Conservation (phyloP, 2,329 filamentous ascomycete species). For the Alternaria longipes region DNA sequence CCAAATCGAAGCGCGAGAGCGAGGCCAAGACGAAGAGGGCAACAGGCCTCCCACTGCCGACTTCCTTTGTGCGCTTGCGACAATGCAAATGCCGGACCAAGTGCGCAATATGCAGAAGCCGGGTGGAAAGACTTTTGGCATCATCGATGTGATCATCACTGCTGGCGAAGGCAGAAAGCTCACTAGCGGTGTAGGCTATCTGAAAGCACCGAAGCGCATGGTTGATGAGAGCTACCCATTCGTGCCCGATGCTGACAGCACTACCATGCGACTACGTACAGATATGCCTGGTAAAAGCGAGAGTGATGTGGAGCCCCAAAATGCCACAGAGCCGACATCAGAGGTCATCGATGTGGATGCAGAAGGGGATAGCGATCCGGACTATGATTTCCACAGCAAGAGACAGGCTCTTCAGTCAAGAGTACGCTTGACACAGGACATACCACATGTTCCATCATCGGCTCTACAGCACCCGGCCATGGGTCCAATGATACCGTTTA, state of each 20-base stretch:
- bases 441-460: neutral
- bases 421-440: neutral
- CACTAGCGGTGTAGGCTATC: slow-evolving; percentile 28
- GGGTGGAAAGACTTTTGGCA: slow-evolving; percentile 43
- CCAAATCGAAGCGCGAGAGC: slow-evolving; percentile 43
- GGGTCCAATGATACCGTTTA: neutral
- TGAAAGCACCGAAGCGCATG: slow-evolving; percentile 37
- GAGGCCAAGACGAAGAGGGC: slow-evolving; percentile 47
- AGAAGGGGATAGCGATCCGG: slow-evolving; percentile 16
- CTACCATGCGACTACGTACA: neutral
- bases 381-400: slow-evolving; percentile 12
- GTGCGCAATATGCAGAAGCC: slow-evolving; percentile 44
- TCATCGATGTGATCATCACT: slow-evolving; percentile 52
- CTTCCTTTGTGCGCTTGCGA: slow-evolving; percentile 52
- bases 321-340: neutral
- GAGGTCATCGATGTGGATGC: slow-evolving; percentile 5
- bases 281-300: neutral
- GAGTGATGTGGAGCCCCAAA: neutral
- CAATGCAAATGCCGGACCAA: slow-evolving; percentile 49
- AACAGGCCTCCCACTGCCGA: slow-evolving; percentile 47
- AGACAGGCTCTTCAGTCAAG: slow-evolving; percentile 8
- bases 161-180: slow-evolving; percentile 41
- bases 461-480: neutral
- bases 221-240: slow-evolving; percentile 30
- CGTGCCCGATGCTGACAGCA: neutral